Evolutionary conservation across 2,329 filamentous ascomycete species (phyloP).

Genomic region (Aspergillus ochraceus): DNA sequence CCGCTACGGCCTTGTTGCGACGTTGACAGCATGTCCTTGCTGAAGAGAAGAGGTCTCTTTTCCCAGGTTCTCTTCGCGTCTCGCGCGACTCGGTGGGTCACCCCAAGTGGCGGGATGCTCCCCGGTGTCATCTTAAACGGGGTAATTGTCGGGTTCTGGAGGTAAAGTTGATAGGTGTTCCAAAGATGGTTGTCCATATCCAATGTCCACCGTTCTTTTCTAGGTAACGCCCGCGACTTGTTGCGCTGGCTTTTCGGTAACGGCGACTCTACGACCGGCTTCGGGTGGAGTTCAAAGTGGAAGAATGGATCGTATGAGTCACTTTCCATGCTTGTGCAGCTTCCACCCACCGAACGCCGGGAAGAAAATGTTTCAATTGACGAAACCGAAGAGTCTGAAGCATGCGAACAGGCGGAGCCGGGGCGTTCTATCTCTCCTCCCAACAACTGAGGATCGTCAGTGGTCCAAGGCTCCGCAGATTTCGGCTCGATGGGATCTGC

Average conservation of each 20-base stretch:
- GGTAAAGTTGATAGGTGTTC: conserved; percentile 65
- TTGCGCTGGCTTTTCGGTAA: conserved; percentile 30
- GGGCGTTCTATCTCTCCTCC: conserved; percentile 54
- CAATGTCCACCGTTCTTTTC: conserved; percentile 52
- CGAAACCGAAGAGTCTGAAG: conserved; percentile 63
- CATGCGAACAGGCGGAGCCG: conserved; percentile 57
- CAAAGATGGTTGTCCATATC: conserved; percentile 68
- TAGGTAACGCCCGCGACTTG: conserved; percentile 24
- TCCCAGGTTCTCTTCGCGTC: conserved; percentile 63
- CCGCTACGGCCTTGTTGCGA: conserved; percentile 46
- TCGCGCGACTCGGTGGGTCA: conserved; percentile 63
- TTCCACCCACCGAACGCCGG: conserved; percentile 58
- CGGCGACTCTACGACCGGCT: conserved; percentile 39
- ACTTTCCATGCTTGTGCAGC: conserved; percentile 62
- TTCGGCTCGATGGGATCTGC: conserved; percentile 33
- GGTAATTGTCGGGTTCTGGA: conserved; percentile 66
- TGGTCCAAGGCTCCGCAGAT: conserved; percentile 31
- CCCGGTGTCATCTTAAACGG: conserved; percentile 68
- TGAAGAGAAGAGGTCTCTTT: conserved; percentile 40
- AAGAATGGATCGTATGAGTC: conserved; percentile 59
- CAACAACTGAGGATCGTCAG: conserved; percentile 30
- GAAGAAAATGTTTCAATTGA: conserved; percentile 59
- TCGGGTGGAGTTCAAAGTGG: conserved; percentile 40
- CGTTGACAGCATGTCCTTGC: conserved; percentile 12
- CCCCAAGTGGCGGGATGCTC: conserved; percentile 62